Percentiles rank a stretch among this genome's conserved stretches.
These are phyloP conservation scores for Fusarium sp. DNA, from an alignment of 2,329 filamentous ascomycete species.

Conservation along the genomic window DNA sequence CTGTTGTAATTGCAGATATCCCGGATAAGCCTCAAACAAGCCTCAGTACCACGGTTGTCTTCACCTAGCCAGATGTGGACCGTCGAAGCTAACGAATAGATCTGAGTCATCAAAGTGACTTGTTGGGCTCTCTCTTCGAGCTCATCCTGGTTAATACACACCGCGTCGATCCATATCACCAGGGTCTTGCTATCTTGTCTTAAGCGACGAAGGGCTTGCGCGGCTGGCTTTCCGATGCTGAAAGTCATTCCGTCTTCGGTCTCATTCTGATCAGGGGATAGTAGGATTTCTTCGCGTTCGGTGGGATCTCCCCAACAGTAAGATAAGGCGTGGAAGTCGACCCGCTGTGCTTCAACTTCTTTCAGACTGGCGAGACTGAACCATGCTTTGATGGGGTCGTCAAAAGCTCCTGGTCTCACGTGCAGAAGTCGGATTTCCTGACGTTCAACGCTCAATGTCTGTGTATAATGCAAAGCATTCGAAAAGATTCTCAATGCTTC, in stretches of 20 bases:
- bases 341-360: neutral
- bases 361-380: slow-evolving; percentile 15
- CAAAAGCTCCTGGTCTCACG: slow-evolving; percentile 18
- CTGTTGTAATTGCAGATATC: slow-evolving; percentile 35
- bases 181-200: neutral
- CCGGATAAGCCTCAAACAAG: slow-evolving; percentile 17
- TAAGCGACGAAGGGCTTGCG: slow-evolving; percentile 16
- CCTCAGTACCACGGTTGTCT: slow-evolving; percentile 5
- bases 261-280: neutral
- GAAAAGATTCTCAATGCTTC: neutral
- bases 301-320: slow-evolving; percentile 35
- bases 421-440: slow-evolving; percentile 29
- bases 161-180: slow-evolving; percentile 39
- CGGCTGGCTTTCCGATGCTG: slow-evolving; percentile 22
- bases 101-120: slow-evolving; percentile 34
- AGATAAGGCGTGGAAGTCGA: slow-evolving; percentile 25
- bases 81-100: slow-evolving; percentile 11
- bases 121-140: slow-evolving; percentile 35
- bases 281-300: slow-evolving; percentile 9
- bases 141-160: slow-evolving; percentile 43
- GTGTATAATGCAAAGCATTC: slow-evolving; percentile 4
- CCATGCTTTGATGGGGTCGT: slow-evolving; percentile 12
- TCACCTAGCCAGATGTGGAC: slow-evolving; percentile 39
- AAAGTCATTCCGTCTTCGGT: neutral
- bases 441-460: neutral